phyloP scores from a whole-genome alignment of 2,329 filamentous ascomycete species.

The Phymatotrichopsis omnivora region DNA sequence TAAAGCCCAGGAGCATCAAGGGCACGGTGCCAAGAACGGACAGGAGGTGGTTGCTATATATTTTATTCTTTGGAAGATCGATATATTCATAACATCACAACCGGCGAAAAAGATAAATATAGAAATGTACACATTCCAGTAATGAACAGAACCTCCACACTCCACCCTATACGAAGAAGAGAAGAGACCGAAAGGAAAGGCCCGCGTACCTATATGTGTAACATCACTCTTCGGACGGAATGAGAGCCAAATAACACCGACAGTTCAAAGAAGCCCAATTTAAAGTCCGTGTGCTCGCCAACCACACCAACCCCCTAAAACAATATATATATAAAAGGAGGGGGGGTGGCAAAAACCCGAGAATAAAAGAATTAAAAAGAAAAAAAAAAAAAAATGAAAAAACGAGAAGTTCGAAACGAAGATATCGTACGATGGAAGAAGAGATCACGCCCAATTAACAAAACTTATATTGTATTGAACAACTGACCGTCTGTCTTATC shows the following conservation, averaged over 20 bases:
- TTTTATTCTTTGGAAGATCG: too few relatives aligned
- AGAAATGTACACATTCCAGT: slow-evolving; percentile 15
- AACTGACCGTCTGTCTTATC: too few relatives aligned
- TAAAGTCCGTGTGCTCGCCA: slow-evolving; percentile 35
- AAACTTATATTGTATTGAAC: too few relatives aligned
- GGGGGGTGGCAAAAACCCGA: too few relatives aligned
- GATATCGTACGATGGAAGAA: slow-evolving; percentile 4
- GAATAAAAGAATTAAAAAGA: slow-evolving; percentile 12
- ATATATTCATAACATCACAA: too few relatives aligned
- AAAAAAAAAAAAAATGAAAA: slow-evolving; percentile 1
- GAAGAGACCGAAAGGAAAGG: slow-evolving; percentile 6
- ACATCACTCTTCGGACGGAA: slow-evolving; percentile 37
- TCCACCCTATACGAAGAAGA: too few relatives aligned
- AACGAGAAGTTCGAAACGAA: background rate
- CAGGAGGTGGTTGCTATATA: too few relatives aligned
- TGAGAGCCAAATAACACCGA: slow-evolving; percentile 39
- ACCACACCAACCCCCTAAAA: too few relatives aligned
- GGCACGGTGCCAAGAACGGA: too few relatives aligned
- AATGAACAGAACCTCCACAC: slow-evolving; percentile 10
- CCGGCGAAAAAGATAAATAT: background rate
- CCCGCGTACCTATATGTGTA: slow-evolving; percentile 7
- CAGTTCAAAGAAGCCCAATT: slow-evolving; percentile 37
- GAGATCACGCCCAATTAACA: too few relatives aligned
- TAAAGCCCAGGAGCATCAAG: too few relatives aligned
- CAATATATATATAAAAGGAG: too few relatives aligned